Conservation (phyloP, 306 rosid species). For the Crotalaria pallida region DNA sequence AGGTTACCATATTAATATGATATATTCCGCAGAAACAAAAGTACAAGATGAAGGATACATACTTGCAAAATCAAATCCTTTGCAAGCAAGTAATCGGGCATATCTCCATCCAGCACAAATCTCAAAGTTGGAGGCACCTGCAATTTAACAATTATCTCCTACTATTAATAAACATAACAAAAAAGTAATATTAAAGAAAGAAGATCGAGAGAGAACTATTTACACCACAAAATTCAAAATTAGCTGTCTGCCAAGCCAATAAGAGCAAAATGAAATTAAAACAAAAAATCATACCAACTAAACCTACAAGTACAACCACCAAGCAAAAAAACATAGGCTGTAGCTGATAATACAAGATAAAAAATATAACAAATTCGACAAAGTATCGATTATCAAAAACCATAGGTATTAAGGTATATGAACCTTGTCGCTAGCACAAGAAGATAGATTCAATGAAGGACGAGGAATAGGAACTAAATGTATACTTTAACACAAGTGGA, state of each 20-base stretch:
- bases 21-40: not conserved
- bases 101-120: constrained; percentile 88
- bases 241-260: not conserved
- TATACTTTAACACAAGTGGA: not conserved
- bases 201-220: not conserved
- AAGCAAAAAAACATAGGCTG: not conserved
- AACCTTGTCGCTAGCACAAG: not conserved
- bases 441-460: not conserved
- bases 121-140: constrained; percentile 92
- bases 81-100: constrained; percentile 90
- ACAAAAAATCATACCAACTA: not conserved
- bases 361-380: too few species aligned
- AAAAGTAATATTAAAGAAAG: too few species aligned
- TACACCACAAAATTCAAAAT: not conserved
- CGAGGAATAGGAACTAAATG: not conserved
- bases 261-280: not conserved
- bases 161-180: not conserved
- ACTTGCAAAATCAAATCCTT: constrained; percentile 95
- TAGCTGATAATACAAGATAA: not conserved
- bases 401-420: too few species aligned
- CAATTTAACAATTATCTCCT: not conserved
- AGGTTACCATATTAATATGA: not conserved
- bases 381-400: too few species aligned
- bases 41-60: constrained; percentile 16
- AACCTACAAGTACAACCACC: not conserved